Evolutionary conservation across 352 stramenopile genomes (phyloP).

Genomic region (Thalassiosira mediterranea): DNA sequence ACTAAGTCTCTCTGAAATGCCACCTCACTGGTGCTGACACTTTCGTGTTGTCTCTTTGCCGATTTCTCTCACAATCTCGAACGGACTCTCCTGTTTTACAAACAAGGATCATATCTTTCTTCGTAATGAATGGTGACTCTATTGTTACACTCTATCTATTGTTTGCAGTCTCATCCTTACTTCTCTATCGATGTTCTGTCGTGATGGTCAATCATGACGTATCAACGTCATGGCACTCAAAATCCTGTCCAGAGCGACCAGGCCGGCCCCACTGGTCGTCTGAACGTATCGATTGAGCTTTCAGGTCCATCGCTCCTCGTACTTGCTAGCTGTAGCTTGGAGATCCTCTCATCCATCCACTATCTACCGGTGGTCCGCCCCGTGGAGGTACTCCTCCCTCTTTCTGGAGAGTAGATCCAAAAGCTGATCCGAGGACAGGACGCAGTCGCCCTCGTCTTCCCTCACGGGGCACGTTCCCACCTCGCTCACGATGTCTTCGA

Average conservation of each 20-base stretch:
- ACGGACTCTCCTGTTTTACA: too few species aligned
- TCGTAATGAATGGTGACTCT: too few species aligned
- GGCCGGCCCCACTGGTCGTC: background rate
- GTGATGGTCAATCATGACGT: too few species aligned
- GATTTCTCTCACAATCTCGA: too few species aligned
- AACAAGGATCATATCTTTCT: too few species aligned
- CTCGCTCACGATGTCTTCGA: slow-evolving; percentile 60
- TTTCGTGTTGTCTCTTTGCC: too few species aligned
- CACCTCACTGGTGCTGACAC: too few species aligned
- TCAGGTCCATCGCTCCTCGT: background rate
- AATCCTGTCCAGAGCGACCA: background rate
- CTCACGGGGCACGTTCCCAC: slow-evolving; percentile 35
- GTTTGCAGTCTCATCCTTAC: background rate
- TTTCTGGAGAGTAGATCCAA: slow-evolving; percentile 41
- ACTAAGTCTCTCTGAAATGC: too few species aligned
- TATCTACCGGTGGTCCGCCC: background rate
- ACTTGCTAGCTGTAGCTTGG: background rate
- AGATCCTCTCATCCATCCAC: background rate
- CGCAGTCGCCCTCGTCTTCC: slow-evolving; percentile 13
- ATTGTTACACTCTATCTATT: slow-evolving; percentile 20
- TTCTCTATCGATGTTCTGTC: background rate
- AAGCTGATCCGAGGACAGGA: slow-evolving; percentile 37
- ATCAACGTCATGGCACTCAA: background rate
- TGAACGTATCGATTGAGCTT: background rate
- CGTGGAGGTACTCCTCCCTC: slow-evolving; percentile 2